Base-by-base conservation (phyloP, 129 eudicot genomes). In the Silybum marianum region DNA sequence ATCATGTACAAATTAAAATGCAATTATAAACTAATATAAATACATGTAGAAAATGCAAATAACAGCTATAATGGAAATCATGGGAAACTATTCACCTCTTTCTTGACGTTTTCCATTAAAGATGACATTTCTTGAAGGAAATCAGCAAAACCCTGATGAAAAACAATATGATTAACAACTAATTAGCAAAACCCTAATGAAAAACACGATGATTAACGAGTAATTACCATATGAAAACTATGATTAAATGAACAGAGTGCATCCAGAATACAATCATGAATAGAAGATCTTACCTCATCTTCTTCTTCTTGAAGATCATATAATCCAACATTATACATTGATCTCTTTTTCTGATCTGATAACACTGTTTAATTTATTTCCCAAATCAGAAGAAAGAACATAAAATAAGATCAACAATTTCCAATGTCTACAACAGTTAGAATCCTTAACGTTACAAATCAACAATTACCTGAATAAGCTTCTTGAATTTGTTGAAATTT, bases 401-500 rank as follows among this genome's bases (percentile, higher is more conserved):
- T 3, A 72, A 36, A 36, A 16, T 21, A 39, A 2, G n/a, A 38
- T 14, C 42, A 36, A 7, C 21, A 39, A 0, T 9, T 72, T 14
- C 23, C 30, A 19, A 5, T 72, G n/a, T 72, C 19, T 8, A 21
- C 6, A 42, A 48, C 46, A 75, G 10, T 54, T 28, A 54, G 28
- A 4, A 48, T 28, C 30, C 69, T 21, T 32, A 67, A 78, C 28
- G 46, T 68, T 24, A 9, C 8, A 5, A 75, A 54, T 51, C 7
- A 5, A 73, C 13, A 3, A 60, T 25, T 81, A 95, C 99, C 99
- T 84, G 97, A 88, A 90, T 95, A 95, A 4, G 99, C 97, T 74
- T 95, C 97, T 75, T 95, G 99, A 84, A 95, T 95, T 81, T 88
- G 92, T 39, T 90, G 99, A 72, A 95, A 95, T 71, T 85, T 95